phyloP scores from a whole-genome alignment of 306 rosid genomes.

The Ormosia emarginata region DNA sequence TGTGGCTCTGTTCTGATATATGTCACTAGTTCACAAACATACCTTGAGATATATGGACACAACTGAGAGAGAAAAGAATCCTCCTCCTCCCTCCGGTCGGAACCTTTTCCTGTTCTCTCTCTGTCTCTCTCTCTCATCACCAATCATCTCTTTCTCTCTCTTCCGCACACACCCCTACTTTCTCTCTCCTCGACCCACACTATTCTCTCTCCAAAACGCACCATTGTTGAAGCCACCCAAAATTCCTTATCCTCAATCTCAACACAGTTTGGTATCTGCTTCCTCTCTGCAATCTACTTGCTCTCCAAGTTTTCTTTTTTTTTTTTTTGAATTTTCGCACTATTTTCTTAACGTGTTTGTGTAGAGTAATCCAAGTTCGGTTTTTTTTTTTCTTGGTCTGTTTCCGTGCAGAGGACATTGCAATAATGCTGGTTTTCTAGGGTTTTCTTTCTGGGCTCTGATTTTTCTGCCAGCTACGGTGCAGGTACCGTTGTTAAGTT shows the following conservation, averaged over 20 bases:
- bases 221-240: not conserved
- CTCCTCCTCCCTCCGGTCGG: not conserved
- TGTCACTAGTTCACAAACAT: too few species aligned
- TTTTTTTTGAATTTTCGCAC: not conserved
- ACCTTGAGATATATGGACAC: too few species aligned
- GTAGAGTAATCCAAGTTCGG: not conserved
- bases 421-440: constrained; percentile 26
- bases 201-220: not conserved
- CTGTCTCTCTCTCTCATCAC: not conserved
- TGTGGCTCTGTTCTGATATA: too few species aligned
- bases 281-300: not conserved
- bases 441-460: constrained; percentile 20
- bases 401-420: constrained; percentile 22
- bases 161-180: not conserved
- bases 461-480: constrained; percentile 7
- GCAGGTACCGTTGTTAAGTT: not conserved
- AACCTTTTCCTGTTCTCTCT: not conserved
- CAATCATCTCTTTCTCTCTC: not conserved
- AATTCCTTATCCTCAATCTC: not conserved
- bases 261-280: not conserved
- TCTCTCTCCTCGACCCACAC: not conserved
- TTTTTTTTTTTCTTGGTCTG: not conserved
- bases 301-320: not conserved
- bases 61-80: not conserved
- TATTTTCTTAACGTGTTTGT: not conserved